These are phyloP conservation scores for Mucor mucedo DNA, from an alignment of 371 early-diverging fungal genomes.

Conservation along the genomic window DNA sequence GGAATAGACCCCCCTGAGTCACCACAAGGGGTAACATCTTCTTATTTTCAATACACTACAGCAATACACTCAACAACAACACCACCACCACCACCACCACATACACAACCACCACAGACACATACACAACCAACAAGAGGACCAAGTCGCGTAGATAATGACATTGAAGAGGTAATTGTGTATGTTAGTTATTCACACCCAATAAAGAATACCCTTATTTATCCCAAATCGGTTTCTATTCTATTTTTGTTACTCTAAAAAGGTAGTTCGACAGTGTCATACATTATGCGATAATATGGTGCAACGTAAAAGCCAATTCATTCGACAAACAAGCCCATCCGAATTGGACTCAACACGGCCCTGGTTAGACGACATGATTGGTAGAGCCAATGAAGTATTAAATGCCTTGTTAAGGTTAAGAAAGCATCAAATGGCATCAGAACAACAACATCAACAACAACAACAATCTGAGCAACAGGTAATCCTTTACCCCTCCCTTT, in stretches of 20 bases:
- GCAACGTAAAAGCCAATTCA: conserved; percentile 15
- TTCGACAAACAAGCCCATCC: not conserved
- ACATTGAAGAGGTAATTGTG: conserved; percentile 28
- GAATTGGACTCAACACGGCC: conserved; percentile 22
- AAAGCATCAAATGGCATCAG: conserved; percentile 44
- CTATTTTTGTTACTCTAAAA: not conserved
- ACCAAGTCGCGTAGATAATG: conserved; percentile 16
- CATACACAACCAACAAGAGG: not conserved
- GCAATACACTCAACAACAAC: not conserved
- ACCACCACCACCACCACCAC: not conserved
- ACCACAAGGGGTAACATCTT: not conserved
- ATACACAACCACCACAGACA: not conserved
- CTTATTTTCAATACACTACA: conserved; percentile 17
- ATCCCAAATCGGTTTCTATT: not conserved
- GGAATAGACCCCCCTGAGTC: conserved; percentile 13
- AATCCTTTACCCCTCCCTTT: not conserved
- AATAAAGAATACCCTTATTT: conserved; percentile 1
- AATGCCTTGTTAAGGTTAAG: conserved; percentile 47
- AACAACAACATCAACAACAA: not conserved
- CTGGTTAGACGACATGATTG: conserved; percentile 51
- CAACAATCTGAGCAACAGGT: conserved; percentile 32
- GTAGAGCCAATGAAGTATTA: conserved; percentile 45
- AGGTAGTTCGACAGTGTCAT: conserved; percentile 39
- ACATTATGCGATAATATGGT: conserved; percentile 37
- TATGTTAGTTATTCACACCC: not conserved